Evolutionary conservation across 768 basidiomycete species (phyloP).

Genomic region (Kondoa malvinella): DNA sequence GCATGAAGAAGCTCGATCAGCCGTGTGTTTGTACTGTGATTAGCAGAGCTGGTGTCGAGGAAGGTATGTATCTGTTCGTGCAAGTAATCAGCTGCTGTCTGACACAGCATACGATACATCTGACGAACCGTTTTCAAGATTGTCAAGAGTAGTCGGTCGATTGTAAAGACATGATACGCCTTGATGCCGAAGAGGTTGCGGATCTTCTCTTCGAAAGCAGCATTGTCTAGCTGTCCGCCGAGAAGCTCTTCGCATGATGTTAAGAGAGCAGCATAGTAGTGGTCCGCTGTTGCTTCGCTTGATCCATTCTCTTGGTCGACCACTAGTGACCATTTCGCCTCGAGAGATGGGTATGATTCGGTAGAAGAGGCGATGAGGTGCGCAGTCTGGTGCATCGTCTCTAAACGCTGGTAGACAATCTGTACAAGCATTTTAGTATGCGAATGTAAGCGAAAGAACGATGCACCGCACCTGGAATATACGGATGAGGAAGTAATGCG

Average conservation of each 20-base stretch:
- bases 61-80: constrained; percentile 73
- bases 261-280: constrained; percentile 74
- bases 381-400: constrained; percentile 53
- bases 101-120: constrained; percentile 21
- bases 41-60: constrained; percentile 69
- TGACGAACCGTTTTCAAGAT: constrained; percentile 90
- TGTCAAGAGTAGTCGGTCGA: constrained; percentile 77
- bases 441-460: constrained; percentile 14
- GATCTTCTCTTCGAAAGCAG: constrained; percentile 88
- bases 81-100: not conserved
- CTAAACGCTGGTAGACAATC: constrained; percentile 74
- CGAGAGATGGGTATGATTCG: constrained; percentile 38
- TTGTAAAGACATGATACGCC: constrained; percentile 79
- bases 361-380: constrained; percentile 13
- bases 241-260: constrained; percentile 86
- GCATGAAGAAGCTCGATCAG: constrained; percentile 22
- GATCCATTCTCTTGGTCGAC: not conserved
- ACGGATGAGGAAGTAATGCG: constrained; percentile 76
- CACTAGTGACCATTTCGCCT: constrained; percentile 33
- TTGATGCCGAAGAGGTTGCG: constrained; percentile 82
- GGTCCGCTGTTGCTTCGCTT: constrained; percentile 35
- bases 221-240: constrained; percentile 76
- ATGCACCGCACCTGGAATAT: constrained; percentile 56
- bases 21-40: constrained; percentile 37
- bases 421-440: constrained; percentile 33